Base-by-base conservation (phyloP, 306 rosid species). In the Lablab purpureus region DNA sequence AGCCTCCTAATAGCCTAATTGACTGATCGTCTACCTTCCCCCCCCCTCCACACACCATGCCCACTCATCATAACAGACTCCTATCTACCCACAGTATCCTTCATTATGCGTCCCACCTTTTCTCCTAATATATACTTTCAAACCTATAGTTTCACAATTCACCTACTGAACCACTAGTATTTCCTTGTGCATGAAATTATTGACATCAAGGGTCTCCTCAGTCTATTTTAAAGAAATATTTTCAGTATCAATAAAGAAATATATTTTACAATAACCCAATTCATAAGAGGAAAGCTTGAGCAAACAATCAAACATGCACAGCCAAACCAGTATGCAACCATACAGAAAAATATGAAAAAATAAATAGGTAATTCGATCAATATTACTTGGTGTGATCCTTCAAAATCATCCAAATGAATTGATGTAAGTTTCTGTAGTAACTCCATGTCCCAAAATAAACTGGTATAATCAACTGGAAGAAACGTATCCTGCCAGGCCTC, bases 391-490 rank as follows among this genome's bases (percentile, higher is more conserved):
- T 77, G 83, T 79, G 76, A 81, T 15, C 71, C 82, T 23, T 81
- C 73, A 6, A 45, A 74, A 80, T 94, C 89, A 32, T 81, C 86
- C 88, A 84, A 80, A 81, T 78, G 84, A 65, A 84, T 71, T 51
- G 89, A 86, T 59, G 93, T 82, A 14, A 94, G 89, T 76, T 88
- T 84, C 79, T 80, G 84, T 25, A 94, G 87, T 63, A 92, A 77
- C 83, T 79, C 81, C 93, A 92, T 85, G 85, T 94, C 99, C 74
- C 80, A 85, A 77, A 81, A 85, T 66, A 92, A 74, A 83, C 99
- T 91, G 45, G 90, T 54, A 56, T 71, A 76, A 70, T 94, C 97
- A 63, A 84, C 81, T 2, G 91, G 82, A 64, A 88, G 88, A 75
- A 85, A 84, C 0, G 89, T 85, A 18, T 88, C 92, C 88, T 67